Conservation (phyloP, 805 yeast genomes). For the Yamadazyma ubonensis region DNA sequence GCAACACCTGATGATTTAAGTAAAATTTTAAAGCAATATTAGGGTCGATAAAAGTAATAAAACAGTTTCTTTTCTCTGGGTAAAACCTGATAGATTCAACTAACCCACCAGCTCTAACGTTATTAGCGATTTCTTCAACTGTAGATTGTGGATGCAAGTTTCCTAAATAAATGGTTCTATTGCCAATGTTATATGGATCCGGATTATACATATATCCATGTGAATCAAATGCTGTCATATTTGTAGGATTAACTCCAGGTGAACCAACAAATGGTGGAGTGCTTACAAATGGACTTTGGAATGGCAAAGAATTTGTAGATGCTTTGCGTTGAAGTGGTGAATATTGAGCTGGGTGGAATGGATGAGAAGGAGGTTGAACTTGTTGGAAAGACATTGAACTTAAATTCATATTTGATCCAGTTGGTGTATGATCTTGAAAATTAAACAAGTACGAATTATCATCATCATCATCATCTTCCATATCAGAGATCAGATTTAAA, state of each 20-base stretch:
- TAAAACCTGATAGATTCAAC: constrained; percentile 56
- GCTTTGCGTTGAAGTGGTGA: constrained; percentile 4
- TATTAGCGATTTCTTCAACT: constrained; percentile 72
- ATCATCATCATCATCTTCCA: constrained; percentile 9
- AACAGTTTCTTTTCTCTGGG: constrained; percentile 58
- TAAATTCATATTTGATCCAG: constrained; percentile 4
- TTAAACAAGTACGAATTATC: constrained; percentile 6
- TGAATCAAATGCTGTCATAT: constrained; percentile 10
- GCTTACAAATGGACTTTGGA: constrained; percentile 2
- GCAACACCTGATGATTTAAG: constrained; percentile 53
- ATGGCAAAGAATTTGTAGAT: constrained; percentile 2
- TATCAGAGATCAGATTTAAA: constrained; percentile 6
- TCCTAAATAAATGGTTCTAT: constrained; percentile 70
- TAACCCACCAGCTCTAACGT: constrained; percentile 71
- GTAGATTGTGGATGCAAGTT: constrained; percentile 63
- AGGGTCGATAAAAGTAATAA: constrained; percentile 67
- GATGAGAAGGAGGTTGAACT: constrained; percentile 4
- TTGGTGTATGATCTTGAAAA: not conserved
- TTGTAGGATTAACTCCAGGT: constrained; percentile 3
- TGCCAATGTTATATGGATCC: constrained; percentile 40
- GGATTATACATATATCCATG: constrained; percentile 18
- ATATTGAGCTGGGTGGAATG: not conserved
- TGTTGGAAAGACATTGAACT: constrained; percentile 8
- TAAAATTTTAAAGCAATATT: constrained; percentile 65
- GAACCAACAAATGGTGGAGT: constrained; percentile 1